phyloP scores from a whole-genome alignment of 371 early-diverging fungal species.

The Mucor sp. region DNA sequence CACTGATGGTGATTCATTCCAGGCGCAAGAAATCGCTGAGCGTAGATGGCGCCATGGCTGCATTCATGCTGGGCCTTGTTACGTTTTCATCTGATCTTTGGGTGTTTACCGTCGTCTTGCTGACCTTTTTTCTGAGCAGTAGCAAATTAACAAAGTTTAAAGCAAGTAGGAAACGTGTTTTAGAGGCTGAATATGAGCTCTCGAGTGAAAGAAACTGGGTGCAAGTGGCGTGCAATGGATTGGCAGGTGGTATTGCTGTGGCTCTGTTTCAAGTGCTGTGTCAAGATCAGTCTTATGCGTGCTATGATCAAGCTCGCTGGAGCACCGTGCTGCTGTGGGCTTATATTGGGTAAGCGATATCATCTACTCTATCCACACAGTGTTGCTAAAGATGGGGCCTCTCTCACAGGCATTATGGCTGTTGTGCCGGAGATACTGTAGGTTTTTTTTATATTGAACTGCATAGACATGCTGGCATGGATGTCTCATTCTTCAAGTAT shows the following conservation, averaged over 20 bases:
- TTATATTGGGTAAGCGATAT: conserved; percentile 61
- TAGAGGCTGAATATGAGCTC: conserved; percentile 67
- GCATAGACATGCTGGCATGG: neutral
- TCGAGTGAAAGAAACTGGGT: conserved; percentile 58
- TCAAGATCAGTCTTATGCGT: conserved; percentile 27
- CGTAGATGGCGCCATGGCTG: conserved; percentile 71
- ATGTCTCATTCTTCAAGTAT: neutral
- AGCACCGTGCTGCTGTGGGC: conserved; percentile 50
- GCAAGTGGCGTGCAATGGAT: conserved; percentile 85
- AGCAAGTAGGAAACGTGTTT: conserved; percentile 61
- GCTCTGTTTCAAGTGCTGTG: conserved; percentile 52
- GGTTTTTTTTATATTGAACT: conserved; percentile 1
- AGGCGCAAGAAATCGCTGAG: conserved; percentile 71
- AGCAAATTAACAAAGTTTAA: conserved; percentile 82
- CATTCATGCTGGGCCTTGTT: conserved; percentile 73
- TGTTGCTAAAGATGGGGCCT: no score
- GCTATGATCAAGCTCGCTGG: conserved; percentile 33
- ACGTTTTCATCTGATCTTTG: conserved; percentile 67
- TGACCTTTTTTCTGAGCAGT: conserved; percentile 77
- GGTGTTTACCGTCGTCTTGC: conserved; percentile 63
- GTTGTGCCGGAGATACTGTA: conserved; percentile 87
- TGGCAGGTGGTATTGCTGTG: conserved; percentile 70
- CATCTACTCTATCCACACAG: no score
- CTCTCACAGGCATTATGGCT: conserved; percentile 74
- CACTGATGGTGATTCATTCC: conserved; percentile 54